Evolutionary conservation across 805 yeast genomes (phyloP).

Genomic region (Suhomyces sp.): DNA sequence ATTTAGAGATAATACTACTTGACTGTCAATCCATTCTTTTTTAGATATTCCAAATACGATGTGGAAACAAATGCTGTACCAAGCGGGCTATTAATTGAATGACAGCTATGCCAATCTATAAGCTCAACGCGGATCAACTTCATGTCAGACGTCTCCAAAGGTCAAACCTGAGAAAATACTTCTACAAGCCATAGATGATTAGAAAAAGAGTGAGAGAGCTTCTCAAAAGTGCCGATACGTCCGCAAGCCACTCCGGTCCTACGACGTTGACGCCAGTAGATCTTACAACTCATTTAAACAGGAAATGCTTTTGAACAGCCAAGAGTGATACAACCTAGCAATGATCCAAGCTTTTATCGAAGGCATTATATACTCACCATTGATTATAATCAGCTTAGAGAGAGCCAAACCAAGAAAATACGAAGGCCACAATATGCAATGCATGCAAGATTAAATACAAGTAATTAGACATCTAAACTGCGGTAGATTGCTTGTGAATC

Average conservation of each 20-base stretch:
- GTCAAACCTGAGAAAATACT: too few relatives aligned
- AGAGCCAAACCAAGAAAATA: neutral
- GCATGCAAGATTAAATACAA: neutral
- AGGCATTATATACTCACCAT: neutral
- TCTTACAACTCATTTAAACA: neutral
- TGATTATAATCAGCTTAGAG: neutral
- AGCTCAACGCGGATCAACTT: neutral
- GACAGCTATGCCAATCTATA: neutral
- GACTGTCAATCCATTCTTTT: neutral
- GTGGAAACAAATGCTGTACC: neutral
- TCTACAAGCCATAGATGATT: neutral
- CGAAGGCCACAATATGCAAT: neutral
- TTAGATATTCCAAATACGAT: neutral
- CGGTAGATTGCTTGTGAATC: neutral
- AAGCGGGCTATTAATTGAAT: neutral
- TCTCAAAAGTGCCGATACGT: neutral
- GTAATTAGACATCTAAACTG: neutral
- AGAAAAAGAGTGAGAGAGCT: neutral
- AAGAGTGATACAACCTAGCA: constrained; percentile 10
- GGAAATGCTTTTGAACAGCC: constrained; percentile 9
- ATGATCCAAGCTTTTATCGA: neutral
- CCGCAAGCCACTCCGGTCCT: neutral
- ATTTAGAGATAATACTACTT: neutral
- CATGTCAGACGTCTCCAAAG: neutral
- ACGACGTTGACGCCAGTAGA: neutral